Evolutionary conservation across 2,329 filamentous ascomycete species (phyloP), one percentile per base, ranked within the genome.

Genomic region (Leptographium galeiforme): DNA sequence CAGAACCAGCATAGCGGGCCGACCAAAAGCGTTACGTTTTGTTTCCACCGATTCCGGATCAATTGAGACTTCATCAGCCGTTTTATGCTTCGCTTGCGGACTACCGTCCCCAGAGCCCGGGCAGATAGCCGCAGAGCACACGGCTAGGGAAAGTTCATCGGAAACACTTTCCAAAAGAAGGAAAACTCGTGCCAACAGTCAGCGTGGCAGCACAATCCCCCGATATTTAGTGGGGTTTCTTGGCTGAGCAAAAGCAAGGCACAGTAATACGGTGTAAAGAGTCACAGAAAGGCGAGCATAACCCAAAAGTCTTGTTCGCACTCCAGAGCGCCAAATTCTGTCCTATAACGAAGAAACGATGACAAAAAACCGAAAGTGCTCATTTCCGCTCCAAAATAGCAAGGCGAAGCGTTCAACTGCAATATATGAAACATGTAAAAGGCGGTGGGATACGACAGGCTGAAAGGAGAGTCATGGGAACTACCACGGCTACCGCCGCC

Each of bases 301-400:
- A 16, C 7, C 19, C 51, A 46, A 47, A 49, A 19, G 53, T 50
- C 39, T 68, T 62, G 70, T 71, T 69, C 71, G 66, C 71, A 74
- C 71, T 70, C 71, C 72, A 68, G 60, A 69, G 74, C 71, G 72
- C 72, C 72, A 70, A 71, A 71, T 60, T 56, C 58, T 68, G 63
- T 71, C 71, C 70, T 72, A 72, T 72, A 67, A 63, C 50, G 60
- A 57, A 54, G 56, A 59, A 59, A 57, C 53, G 52, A 56, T 55
- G 56, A 51, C 19, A 50, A 39, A 46, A 52, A 55, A 40, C 41
- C 50, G 16, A 45, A 44, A 14, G 30, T 44, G 49, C 39, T 45
- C 18, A 25, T 32, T 33, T 45, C 40, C 43, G 40, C 33, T 46
- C 50, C 41, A 18, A 46, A 38, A 18, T 32, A 36, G 40, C 51